Evolutionary conservation across 1,139 yeast species (phyloP), one percentile per base, ranked within the genome.

Genomic region (Entelexis sorbosivorans): DNA sequence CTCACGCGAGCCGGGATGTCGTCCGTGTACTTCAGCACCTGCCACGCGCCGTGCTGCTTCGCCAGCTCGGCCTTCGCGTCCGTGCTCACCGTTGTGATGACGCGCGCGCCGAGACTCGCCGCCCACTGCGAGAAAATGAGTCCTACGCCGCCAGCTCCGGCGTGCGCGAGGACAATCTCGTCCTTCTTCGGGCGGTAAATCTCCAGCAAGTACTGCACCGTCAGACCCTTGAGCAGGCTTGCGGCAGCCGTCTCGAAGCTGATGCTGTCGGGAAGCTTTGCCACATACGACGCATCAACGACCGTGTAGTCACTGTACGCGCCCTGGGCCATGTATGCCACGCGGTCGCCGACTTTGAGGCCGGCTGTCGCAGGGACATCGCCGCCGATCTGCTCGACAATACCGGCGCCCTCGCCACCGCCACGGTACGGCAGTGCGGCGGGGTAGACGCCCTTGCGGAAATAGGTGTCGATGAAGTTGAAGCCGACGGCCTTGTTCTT

Each of bases 131-230:
- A 36, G 49, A 54, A 54, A 14, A 53, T 53, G 8, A 48, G 73
- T 2, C 96, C 96, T 48, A 85, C 91, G 52, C 96, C 96, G 48
- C 96, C 96, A 9, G 96, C 95, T 17, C 95, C 95, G 1, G 96
- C 96, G 73, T 89, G 87, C 34, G 86, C 80, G 50, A 88, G 71
- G 39, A 82, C 75, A 58, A 67, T 74, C 56, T 89, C 96, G 49
- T 78, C 88, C 62, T 74, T 71, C 62, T 82, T 63, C 34, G 87
- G 84, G 3, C 70, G 63, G 64, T 84, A 78, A 19, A 50, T 29
- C 43, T 73, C 69, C 43, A 78, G 68, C 54, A 88, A 77, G 0
- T 91, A 75, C 59, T 82, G 67, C 2, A 93, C 93, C 3, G 96
- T 88, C 54, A 87, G 69, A 1, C 88, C 93, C 64, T 85, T 94